Percentiles rank a stretch among this genome's conserved stretches.
These are phyloP conservation scores for Nothomitra cinnamomea DNA, from an alignment of 2,329 filamentous ascomycete genomes.

Conservation along the genomic window DNA sequence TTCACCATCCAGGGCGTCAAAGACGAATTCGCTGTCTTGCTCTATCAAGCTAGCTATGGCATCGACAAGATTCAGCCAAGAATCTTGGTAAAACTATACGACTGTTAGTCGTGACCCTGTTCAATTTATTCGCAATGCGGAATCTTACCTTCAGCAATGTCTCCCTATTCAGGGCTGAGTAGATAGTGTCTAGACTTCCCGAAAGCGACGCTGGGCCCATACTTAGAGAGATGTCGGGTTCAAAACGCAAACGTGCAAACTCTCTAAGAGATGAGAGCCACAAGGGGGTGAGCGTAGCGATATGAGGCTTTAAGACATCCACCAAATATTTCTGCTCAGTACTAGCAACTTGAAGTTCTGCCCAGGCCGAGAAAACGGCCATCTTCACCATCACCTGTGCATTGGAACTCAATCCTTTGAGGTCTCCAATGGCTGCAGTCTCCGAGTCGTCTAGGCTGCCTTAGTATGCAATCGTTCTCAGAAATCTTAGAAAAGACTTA, in stretches of 20 bases:
- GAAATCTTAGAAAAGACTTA: constrained; percentile 16
- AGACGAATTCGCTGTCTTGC: constrained; percentile 94
- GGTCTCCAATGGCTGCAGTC: constrained; percentile 75
- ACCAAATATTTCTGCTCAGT: constrained; percentile 78
- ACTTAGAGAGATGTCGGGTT: constrained; percentile 90
- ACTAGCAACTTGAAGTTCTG: constrained; percentile 88
- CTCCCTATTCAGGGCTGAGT: constrained; percentile 85
- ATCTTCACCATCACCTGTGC: constrained; percentile 98
- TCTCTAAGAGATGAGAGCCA: constrained; percentile 90
- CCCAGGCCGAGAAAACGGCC: constrained; percentile 93
- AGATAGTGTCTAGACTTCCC: constrained; percentile 81
- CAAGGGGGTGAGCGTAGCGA: constrained; percentile 74
- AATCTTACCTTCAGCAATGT: constrained; percentile 55
- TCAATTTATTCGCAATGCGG: neutral
- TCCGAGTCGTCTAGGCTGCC: constrained; percentile 42
- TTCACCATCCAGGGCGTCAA: constrained; percentile 88
- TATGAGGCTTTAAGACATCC: constrained; percentile 77
- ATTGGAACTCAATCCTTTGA: constrained; percentile 85
- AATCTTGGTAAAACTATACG: constrained; percentile 74
- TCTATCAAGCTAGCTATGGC: constrained; percentile 95
- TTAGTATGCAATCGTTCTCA: neutral
- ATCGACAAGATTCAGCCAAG: constrained; percentile 91
- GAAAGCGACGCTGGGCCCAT: constrained; percentile 59
- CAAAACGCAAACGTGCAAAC: constrained; percentile 82
- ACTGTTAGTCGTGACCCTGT: neutral